Evolutionary conservation across 345 rosid species (phyloP).

Genomic region (Mallotus nudiflorus): DNA sequence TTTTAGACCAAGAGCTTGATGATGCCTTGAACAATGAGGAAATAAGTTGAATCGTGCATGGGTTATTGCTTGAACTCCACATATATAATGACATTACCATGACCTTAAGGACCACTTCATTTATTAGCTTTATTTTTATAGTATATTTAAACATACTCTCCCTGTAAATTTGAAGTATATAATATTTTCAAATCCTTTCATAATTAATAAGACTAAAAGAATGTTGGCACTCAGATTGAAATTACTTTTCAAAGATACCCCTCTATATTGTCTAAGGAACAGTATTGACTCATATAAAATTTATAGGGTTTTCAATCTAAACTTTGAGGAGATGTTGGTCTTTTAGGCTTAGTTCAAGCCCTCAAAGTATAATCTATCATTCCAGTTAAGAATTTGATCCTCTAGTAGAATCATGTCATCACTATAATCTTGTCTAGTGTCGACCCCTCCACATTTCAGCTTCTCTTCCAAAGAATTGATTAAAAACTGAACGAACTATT

Average conservation of each 20-base stretch:
- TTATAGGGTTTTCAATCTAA: too few relatives aligned
- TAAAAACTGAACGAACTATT: slow-evolving; percentile 37
- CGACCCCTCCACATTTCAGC: slow-evolving; percentile 47
- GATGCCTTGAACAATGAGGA: slow-evolving; percentile 62
- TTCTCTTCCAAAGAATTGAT: slow-evolving; percentile 56
- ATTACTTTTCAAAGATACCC: too few relatives aligned
- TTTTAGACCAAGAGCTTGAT: slow-evolving; percentile 47
- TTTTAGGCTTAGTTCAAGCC: too few relatives aligned
- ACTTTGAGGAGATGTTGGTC: too few relatives aligned
- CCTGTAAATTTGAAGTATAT: too few relatives aligned
- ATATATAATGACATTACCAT: slow-evolving; percentile 55
- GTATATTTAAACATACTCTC: slow-evolving; percentile 45
- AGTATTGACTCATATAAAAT: too few relatives aligned
- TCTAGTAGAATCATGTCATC: slow-evolving; percentile 57
- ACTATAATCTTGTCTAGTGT: slow-evolving; percentile 61
- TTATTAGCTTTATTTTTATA: slow-evolving; percentile 24
- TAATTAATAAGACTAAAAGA: too few relatives aligned
- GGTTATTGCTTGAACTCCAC: slow-evolving; percentile 38
- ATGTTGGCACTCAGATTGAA: too few relatives aligned
- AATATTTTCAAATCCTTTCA: too few relatives aligned
- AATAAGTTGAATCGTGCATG: slow-evolving; percentile 53
- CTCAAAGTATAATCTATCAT: too few relatives aligned
- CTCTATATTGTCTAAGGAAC: too few relatives aligned
- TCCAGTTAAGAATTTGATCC: slow-evolving; percentile 21
- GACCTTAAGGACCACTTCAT: slow-evolving; percentile 39